Evolutionary conservation across 257 asterid genomes (phyloP), one percentile per base, ranked within the genome.

Genomic region (Solanum corneliomulleri): DNA sequence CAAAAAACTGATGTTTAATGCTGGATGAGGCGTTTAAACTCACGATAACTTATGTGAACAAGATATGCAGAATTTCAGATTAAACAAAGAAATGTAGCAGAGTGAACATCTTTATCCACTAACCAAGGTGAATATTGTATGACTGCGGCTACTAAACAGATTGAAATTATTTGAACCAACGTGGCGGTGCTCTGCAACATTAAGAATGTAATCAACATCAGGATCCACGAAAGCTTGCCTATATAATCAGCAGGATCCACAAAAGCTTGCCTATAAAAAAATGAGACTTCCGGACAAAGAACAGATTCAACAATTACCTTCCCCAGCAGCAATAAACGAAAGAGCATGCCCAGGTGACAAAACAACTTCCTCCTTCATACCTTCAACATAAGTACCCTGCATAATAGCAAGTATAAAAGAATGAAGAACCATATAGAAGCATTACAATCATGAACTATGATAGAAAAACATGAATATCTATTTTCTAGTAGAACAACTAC

Each of bases 291-390:
- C 82, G 8, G 72, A 27, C n/a, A 41, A 87, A 66, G 82, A 85
- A 88, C 45, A 89, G 82, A 44, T 83, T 37, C 45, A 45, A 68
- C 56, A 47, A 21, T 39, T 90, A 96, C 99, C 99, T 94, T 97
- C 99, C 89, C 99, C 99, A 21, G 99, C 98, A 90, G 99, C 99
- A 89, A 97, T 97, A 91, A 97, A 97, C 20, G 99, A 97, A 89
- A 97, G 99, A 82, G 97, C 99, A 89, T 97, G 99, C 71, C 99
- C 99, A 88, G 99, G 98, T 85, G 99, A 97, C 92, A 97, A 90
- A 75, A 97, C 99, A 86, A 97, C 98, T 91, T 97, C 99, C 91
- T 97, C 99, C 92, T 97, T 97, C 82, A 97, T 94, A 84, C 99
- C 99, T 92, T 97, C 99, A 87, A 97, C 99, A 89, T 97, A 97